Evolutionary conservation across 2,329 filamentous ascomycete genomes (phyloP).

Genomic region (Beauveria caledonica): DNA sequence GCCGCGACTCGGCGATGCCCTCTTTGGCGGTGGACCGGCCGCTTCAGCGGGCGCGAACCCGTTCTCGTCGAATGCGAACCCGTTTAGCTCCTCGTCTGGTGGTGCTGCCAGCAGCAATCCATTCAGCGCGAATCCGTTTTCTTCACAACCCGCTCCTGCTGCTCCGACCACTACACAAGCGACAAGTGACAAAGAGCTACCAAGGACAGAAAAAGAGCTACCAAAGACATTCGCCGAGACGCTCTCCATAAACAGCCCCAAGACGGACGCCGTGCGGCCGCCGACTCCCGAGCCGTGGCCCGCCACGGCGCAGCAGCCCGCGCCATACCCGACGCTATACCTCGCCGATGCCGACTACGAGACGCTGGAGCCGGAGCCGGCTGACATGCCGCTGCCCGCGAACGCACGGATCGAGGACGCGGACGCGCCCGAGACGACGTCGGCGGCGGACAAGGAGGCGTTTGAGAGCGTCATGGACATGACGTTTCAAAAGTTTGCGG

Average conservation of each 20-base stretch:
- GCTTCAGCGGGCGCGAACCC: constrained; percentile 42
- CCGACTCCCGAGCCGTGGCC: constrained; percentile 68
- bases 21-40: constrained; percentile 57
- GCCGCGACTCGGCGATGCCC: constrained; percentile 51
- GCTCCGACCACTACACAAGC: constrained; percentile 18
- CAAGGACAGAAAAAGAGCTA: constrained; percentile 40
- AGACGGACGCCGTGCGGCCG: constrained; percentile 17
- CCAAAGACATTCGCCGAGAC: constrained; percentile 63
- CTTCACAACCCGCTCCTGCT: constrained; percentile 11
- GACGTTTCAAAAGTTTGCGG: constrained; percentile 73
- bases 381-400: constrained; percentile 42
- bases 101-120: constrained; percentile 18
- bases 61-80: constrained; percentile 47
- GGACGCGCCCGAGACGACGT: constrained; percentile 29
- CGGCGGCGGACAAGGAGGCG: constrained; percentile 55
- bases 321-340: constrained; percentile 68
- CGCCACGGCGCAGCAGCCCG: constrained; percentile 50
- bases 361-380: constrained; percentile 57
- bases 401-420: constrained; percentile 36
- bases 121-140: constrained; percentile 25
- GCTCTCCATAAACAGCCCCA: constrained; percentile 60
- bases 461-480: constrained; percentile 70
- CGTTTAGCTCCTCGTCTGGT: constrained; percentile 31
- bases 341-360: constrained; percentile 88
- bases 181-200: constrained; percentile 26